Evolutionary conservation across 257 asterid species (phyloP), one percentile per base, ranked within the genome.

Genomic region (Gentiana straminea): DNA sequence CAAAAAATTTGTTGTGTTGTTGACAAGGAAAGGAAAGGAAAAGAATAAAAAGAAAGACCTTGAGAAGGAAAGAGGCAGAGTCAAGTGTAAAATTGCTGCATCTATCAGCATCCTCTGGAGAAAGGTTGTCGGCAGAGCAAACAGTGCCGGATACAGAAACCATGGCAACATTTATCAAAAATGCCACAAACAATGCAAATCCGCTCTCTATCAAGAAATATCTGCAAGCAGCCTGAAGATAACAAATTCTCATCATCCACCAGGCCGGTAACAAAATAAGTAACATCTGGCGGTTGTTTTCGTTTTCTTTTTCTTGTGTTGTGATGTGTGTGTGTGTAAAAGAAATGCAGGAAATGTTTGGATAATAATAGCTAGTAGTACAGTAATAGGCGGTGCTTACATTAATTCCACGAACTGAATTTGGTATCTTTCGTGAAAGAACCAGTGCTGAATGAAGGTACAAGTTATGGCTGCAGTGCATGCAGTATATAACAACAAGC

Each of bases 391-490:
- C 24, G 24, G 24, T 41, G 62, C 89, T 80, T 70, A 90, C 97
- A 41, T 90, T 90, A 56, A 90, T 51, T 49, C 98, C 94, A 8
- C 83, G 81, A 45, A 84, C 82, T 0, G 98, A 86, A 44, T 70
- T 73, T 2, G 98, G 98, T 50, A 78, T 35, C 75, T 86, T 84
- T 51, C 98, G 67, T 3, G 98, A 80, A 2, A 86, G 84, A n/a
- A 90, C 98, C 35, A 90, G 81, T 3, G 96, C 98, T 2, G 98
- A 90, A 63, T 90, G 98, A 41, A 90, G 85, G 63, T 84, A 90
- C 32, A 90, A 79, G 57, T 90, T 90, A 53, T 90, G 98, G 67
- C 98, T 86, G 84, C n/a, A 3, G 12, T 45, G 45, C 32, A 1
- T 36, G 6, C 33, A 59, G 54, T 33, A 12, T 47, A 47, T 8